Conservation (phyloP, 352 stramenopile genomes). For the Phytophthora macrochlamydospora region DNA sequence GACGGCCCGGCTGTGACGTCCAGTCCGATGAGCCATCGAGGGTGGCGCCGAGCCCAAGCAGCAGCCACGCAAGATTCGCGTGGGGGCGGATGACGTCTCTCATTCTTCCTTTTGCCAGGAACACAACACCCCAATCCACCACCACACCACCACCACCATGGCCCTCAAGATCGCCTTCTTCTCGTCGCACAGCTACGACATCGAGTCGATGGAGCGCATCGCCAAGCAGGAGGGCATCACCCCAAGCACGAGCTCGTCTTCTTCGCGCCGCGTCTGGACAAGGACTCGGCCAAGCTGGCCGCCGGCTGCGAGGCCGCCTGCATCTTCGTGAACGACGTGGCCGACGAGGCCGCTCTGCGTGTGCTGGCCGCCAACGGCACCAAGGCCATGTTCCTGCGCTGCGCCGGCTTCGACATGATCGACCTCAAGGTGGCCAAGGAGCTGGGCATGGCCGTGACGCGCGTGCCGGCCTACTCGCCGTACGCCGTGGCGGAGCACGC, state of each 20-base stretch:
- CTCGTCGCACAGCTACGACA: constrained; percentile 63
- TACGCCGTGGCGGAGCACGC: constrained; percentile 78
- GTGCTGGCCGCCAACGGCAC: constrained; percentile 45
- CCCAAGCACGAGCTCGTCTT: constrained; percentile 51
- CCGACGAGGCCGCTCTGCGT: constrained; percentile 52
- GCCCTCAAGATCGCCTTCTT: constrained; percentile 67
- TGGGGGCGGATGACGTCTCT: background rate
- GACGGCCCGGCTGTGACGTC: background rate
- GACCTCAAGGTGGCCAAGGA: constrained; percentile 54
- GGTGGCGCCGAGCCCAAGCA: constrained; percentile 1
- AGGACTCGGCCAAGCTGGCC: constrained; percentile 46
- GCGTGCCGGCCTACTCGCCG: constrained; percentile 70
- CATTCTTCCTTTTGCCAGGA: constrained; percentile 15
- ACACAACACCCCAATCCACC: background rate
- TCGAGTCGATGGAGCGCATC: constrained; percentile 44
- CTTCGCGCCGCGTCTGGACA: constrained; percentile 52
- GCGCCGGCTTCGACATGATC: constrained; percentile 70
- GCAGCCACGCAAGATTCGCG: constrained; percentile 1
- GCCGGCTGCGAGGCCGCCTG: constrained; percentile 54
- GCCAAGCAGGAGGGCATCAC: constrained; percentile 39
- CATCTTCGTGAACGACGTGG: constrained; percentile 84
- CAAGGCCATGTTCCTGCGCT: constrained; percentile 66
- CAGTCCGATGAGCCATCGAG: background rate
- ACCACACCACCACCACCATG: constrained; percentile 2
- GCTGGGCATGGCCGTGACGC: constrained; percentile 52